A percentile compares a stretch with the other conserved stretches of the same genome.
phyloP scores from a whole-genome alignment of 306 rosid genomes.

The Cucumis cinereus region DNA sequence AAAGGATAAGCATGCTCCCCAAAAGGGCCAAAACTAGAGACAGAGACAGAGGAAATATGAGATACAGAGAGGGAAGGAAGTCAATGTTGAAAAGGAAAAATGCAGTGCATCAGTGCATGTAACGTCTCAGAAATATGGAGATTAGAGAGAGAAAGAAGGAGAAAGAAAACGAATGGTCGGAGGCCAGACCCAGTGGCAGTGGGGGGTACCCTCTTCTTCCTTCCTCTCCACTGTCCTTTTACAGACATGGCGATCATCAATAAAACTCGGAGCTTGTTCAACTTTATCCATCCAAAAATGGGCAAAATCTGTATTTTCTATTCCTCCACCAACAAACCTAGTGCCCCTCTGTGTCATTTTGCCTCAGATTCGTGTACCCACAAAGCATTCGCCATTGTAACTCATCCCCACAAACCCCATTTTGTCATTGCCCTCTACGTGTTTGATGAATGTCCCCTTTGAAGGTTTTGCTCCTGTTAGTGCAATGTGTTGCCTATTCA shows the following conservation, averaged over 20 bases:
- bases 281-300: neutral
- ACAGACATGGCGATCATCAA: neutral
- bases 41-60: no score
- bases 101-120: neutral
- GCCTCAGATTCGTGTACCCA: neutral
- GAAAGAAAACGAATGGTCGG: neutral
- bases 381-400: neutral
- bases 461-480: neutral
- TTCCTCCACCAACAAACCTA: neutral
- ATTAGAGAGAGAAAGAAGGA: neutral
- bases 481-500: neutral
- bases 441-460: constrained; percentile 1
- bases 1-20: neutral
- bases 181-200: neutral
- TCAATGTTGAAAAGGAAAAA: neutral
- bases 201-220: neutral
- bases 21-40: neutral
- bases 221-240: neutral
- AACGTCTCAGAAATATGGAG: neutral
- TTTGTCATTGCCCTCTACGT: constrained; percentile 1
- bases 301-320: no score
- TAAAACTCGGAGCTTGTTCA: neutral
- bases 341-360: neutral
- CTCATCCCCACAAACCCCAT: neutral
- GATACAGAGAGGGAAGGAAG: neutral